A percentile compares a stretch with the other conserved stretches of the same genome.
phyloP scores from a whole-genome alignment of 2,329 filamentous ascomycete species.

The Cercospora beticola region DNA sequence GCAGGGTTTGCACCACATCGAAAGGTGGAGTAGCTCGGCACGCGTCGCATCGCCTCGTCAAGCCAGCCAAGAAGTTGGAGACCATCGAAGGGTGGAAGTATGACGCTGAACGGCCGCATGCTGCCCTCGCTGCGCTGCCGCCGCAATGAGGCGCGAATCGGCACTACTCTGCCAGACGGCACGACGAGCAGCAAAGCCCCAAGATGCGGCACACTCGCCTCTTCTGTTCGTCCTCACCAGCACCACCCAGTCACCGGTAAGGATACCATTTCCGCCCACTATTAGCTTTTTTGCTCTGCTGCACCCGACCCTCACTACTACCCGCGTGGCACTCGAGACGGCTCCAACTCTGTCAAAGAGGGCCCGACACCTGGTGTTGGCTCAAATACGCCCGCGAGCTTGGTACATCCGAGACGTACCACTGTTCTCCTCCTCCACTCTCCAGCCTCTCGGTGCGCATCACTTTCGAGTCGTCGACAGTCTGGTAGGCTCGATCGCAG shows the following conservation, averaged over 20 bases:
- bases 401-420: constrained; percentile 1
- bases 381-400: neutral
- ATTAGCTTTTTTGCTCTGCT: neutral
- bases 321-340: constrained; percentile 13
- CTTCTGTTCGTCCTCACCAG: neutral
- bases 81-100: neutral
- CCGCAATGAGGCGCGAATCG: neutral
- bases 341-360: constrained; percentile 11
- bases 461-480: neutral
- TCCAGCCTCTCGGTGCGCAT: neutral
- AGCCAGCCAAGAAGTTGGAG: neutral
- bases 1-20: neutral
- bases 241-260: neutral
- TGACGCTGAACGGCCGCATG: neutral
- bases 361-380: neutral
- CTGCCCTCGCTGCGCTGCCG: neutral
- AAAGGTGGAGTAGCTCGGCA: neutral
- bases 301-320: neutral
- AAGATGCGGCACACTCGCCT: neutral
- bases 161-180: neutral
- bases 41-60: neutral
- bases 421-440: neutral
- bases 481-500: neutral
- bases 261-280: neutral
- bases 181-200: neutral